phyloP scores from a whole-genome alignment of 129 eudicot genomes.

The Pittosporum tobira region DNA sequence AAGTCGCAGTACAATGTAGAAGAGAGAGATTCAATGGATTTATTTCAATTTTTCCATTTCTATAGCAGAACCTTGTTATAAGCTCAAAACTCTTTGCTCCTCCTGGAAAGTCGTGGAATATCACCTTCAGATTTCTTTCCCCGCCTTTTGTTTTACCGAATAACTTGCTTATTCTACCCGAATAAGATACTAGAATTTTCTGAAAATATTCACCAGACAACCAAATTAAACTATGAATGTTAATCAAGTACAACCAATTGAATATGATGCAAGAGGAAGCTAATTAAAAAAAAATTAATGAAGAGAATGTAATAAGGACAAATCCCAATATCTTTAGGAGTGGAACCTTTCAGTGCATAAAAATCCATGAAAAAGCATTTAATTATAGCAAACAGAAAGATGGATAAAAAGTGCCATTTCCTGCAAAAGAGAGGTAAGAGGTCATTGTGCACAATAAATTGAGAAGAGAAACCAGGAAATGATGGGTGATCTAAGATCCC shows the following conservation, averaged over 20 bases:
- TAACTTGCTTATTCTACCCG: constrained; percentile 55
- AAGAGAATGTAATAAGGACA: constrained; percentile 5
- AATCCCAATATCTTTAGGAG: constrained; percentile 22
- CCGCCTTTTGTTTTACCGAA: constrained; percentile 39
- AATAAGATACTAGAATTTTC: constrained; percentile 44
- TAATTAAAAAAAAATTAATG: background rate
- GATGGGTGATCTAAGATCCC: constrained; percentile 15
- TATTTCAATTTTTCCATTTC: constrained; percentile 41
- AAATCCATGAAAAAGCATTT: constrained; percentile 20
- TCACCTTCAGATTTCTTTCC: constrained; percentile 39
- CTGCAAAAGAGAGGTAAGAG: constrained; percentile 29
- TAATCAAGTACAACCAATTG: background rate
- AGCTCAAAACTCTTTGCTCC: constrained; percentile 76
- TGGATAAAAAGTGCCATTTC: constrained; percentile 31
- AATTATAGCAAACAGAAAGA: constrained; percentile 22
- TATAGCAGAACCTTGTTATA: constrained; percentile 77
- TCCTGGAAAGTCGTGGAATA: constrained; percentile 83
- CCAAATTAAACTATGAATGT: background rate
- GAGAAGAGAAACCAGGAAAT: constrained; percentile 12
- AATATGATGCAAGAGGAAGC: constrained; percentile 7
- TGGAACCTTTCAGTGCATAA: constrained; percentile 28
- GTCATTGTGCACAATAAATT: constrained; percentile 43
- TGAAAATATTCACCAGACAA: constrained; percentile 28
- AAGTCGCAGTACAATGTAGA: constrained; percentile 44
- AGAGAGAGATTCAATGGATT: constrained; percentile 32